Evolutionary conservation across 129 eudicot species (phyloP), one percentile per base, ranked within the genome.

Genomic region (Daucus carota): DNA sequence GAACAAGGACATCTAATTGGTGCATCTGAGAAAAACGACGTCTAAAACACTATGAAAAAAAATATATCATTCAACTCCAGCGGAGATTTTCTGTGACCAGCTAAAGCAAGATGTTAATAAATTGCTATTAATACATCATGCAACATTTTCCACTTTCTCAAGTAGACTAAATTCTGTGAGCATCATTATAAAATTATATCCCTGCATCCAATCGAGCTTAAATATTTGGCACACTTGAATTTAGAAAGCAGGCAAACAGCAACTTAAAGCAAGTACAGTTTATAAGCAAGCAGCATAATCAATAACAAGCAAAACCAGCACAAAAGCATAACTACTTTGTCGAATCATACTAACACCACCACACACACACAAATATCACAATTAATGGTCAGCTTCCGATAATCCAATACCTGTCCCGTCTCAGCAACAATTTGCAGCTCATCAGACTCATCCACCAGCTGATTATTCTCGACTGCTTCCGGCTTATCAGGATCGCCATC

Each of bases 401-500:
- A 88, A 9, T 65, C 46, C 38, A 75, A 73, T 82, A 88, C 98
- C 97, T 90, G 91, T 32, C 97, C 98, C 75, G 83, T 85, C 78
- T 88, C 91, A 28, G 85, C 83, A 60, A 92, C 89, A 86, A 92
- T 84, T 48, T 83, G 70, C 67, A 92, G 36, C 70, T 90, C 98
- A 84, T 87, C 96, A 0, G 86, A 80, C 76, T 86, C 93, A 43
- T 36, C 46, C 13, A 5, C 77, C 18, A 14, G 32, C n/a, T 33
- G 26, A 46, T 69, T 82, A 59, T 41, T 81, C 74, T 38, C 71
- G 44, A 76, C 70, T 1, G 63, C 76, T 75, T 74, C 74, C 15
- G 83, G 84, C 75, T 88, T 85, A 80, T 88, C 95, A 0, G 98
- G 96, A 65, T 92, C 90, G 32, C 89, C 87, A 57, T 92, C 96